phyloP scores from a whole-genome alignment of 352 stramenopile species.

The Phytopythium cucurbitacearum region DNA sequence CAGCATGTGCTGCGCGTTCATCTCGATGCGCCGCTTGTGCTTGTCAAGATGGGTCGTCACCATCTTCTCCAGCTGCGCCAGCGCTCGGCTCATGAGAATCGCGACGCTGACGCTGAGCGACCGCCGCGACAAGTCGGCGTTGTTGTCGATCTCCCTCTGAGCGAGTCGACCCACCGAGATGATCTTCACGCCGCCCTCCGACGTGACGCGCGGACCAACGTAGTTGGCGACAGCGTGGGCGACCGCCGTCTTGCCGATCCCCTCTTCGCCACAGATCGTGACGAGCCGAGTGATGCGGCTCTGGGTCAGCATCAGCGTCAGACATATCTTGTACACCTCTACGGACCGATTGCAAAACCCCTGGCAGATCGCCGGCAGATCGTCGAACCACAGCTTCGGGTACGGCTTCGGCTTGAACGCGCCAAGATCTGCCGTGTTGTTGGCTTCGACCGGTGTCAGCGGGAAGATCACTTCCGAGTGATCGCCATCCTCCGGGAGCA shows the following conservation, averaged over 20 bases:
- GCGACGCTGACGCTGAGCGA: conserved; percentile 28
- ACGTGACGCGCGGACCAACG: conserved; percentile 70
- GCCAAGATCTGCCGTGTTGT: conserved; percentile 35
- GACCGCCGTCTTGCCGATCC: conserved; percentile 72
- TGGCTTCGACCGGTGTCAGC: conserved; percentile 42
- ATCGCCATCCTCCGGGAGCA: conserved; percentile 69
- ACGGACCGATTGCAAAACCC: conserved; percentile 76
- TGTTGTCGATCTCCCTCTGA: conserved; percentile 53
- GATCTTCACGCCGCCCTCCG: conserved; percentile 61
- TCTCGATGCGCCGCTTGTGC: conserved; percentile 45
- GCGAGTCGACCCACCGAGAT: conserved; percentile 60
- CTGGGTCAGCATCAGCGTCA: conserved; percentile 75
- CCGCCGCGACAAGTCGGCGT: conserved; percentile 40
- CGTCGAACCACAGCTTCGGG: conserved; percentile 76
- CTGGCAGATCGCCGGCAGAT: conserved; percentile 70
- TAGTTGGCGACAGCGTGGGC: conserved; percentile 76
- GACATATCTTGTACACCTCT: conserved; percentile 81
- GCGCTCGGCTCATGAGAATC: conserved; percentile 31
- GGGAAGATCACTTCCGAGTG: conserved; percentile 84
- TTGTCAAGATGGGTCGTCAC: conserved; percentile 46
- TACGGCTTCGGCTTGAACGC: conserved; percentile 54
- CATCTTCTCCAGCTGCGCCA: conserved; percentile 47
- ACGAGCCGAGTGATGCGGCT: conserved; percentile 71
- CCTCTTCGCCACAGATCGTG: conserved; percentile 69
- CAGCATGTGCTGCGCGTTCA: conserved; percentile 52